Evolutionary conservation across 805 yeast genomes (phyloP).

Genomic region (Saccharomyces kudriavzevii): DNA sequence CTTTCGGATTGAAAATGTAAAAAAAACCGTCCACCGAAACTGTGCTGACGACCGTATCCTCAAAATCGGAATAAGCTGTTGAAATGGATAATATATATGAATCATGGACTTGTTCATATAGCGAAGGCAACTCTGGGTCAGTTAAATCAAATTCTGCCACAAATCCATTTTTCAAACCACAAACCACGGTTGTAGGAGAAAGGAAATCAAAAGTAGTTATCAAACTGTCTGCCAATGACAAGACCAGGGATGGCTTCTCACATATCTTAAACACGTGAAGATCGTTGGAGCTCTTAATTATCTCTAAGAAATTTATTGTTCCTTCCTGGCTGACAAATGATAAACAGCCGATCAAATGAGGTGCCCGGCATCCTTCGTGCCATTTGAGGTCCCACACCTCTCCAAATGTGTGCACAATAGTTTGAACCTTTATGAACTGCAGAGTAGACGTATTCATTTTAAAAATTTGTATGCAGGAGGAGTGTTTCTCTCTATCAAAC

Average conservation of each 20-base stretch:
- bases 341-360: slow-evolving; percentile 34
- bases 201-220: slow-evolving; percentile 45
- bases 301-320: slow-evolving; percentile 38
- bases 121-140: slow-evolving; percentile 31
- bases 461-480: slow-evolving; percentile 42
- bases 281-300: slow-evolving; percentile 15
- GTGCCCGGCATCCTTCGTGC: slow-evolving; percentile 28
- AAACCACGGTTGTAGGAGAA: slow-evolving; percentile 37
- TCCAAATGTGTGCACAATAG: slow-evolving; percentile 37
- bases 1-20: slow-evolving; percentile 31
- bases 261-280: slow-evolving; percentile 1
- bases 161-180: slow-evolving; percentile 53
- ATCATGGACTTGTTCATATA: slow-evolving; percentile 32
- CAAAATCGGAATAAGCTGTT: slow-evolving; percentile 31
- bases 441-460: slow-evolving; percentile 27
- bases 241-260: slow-evolving; percentile 21
- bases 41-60: slow-evolving; percentile 29
- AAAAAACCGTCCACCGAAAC: slow-evolving; percentile 38
- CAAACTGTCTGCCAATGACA: slow-evolving; percentile 20
- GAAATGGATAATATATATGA: slow-evolving; percentile 32
- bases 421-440: slow-evolving; percentile 27
- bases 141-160: slow-evolving; percentile 47
- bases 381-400: slow-evolving; percentile 31
- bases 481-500: slow-evolving; percentile 23
- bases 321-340: slow-evolving; percentile 55